Evolutionary conservation across 2,329 filamentous ascomycete species (phyloP), one percentile per base, ranked within the genome.

Genomic region (Neofusicoccum sp.): DNA sequence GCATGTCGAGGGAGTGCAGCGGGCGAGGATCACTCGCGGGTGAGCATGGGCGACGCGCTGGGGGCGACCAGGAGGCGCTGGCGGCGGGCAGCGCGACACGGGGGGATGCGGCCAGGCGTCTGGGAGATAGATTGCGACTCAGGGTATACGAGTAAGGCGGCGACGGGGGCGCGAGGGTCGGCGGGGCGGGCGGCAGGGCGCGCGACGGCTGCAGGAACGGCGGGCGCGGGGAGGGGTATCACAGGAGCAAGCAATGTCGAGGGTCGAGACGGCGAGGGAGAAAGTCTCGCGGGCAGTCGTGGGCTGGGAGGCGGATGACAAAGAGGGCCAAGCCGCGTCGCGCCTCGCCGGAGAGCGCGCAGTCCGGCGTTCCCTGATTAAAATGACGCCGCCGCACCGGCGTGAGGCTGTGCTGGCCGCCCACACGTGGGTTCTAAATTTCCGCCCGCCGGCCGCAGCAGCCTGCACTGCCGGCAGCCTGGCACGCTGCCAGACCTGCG

Each of bases 1-100:
- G 80, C 82, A 84, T 84, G 64, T 78, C 78, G 70, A 78, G 61
- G 58, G 63, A 59, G 28, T 63, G 58, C 43, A 62, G 40, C 65
- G 72, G 74, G 66, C 68, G 70, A 63, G 68, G 70, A 67, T 70
- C 70, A 70, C 73, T 67, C 64, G 70, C 30, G 44, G 38, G 28
- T 36, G 47, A 14, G 48, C 59, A 61, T 61, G 59, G 40, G 40
- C 48, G 48, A 54, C 31, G 31, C 34, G 33, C 36, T 43, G 30
- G 11, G 40, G 33, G 20, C 44, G 47, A 41, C 54, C 43, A 58
- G 54, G 58, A 60, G 58, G 58, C 58, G 41, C 54, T 51, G 58
- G 34, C 45, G 36, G 47, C 44, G 44, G 57, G 20, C 20, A 20
- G 20, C 20, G 20, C 20, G 20, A 20, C 20, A 51, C 44, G 44